Percentiles rank a stretch among this genome's conserved stretches.
Evolutionary conservation across 345 rosid species (phyloP).

Genomic region (Raphanus raphanistrum): DNA sequence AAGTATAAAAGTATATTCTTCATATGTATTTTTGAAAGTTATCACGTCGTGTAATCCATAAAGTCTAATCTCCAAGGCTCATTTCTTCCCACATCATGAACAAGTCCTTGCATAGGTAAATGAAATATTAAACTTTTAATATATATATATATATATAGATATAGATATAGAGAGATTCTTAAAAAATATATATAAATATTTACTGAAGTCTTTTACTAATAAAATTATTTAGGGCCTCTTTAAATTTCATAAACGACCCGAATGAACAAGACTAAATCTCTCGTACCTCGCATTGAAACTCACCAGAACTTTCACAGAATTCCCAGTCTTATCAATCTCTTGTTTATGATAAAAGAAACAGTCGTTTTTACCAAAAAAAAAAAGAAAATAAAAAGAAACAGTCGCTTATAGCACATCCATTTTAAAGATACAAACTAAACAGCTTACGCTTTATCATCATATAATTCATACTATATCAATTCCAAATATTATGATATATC

Average conservation of each 20-base stretch:
- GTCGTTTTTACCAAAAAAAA: neutral
- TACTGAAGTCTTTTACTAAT: neutral
- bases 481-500: too few relatives aligned
- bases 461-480: neutral
- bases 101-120: neutral
- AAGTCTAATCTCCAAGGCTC: neutral
- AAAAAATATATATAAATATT: too few relatives aligned
- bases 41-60: neutral
- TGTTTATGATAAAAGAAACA: neutral
- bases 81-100: neutral
- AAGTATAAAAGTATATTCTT: neutral
- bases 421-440: neutral
- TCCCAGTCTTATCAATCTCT: neutral
- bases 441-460: neutral
- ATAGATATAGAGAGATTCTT: neutral
- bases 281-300: neutral
- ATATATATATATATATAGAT: too few relatives aligned
- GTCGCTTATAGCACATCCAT: neutral
- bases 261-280: neutral
- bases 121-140: neutral
- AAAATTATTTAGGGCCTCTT: neutral
- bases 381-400: too few relatives aligned
- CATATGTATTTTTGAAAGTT: neutral
- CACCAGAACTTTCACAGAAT: neutral
- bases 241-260: neutral